Conservation (phyloP, 306 rosid species). For the Arachis stenosperma region DNA sequence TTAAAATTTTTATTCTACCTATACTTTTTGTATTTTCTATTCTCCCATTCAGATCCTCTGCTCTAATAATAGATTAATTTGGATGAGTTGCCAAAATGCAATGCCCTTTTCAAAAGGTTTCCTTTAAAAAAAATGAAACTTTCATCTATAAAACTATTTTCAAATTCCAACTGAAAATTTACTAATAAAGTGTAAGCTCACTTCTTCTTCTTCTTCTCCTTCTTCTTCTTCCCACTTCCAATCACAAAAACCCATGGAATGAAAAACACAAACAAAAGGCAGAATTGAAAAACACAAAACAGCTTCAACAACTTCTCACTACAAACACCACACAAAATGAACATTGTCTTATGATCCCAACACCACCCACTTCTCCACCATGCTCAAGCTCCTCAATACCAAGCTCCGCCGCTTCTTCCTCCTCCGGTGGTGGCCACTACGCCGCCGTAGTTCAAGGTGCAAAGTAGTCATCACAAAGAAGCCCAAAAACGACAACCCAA, state of each 20-base stretch:
- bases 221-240: neutral
- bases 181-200: too few relatives aligned
- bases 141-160: neutral
- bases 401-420: conserved; percentile 66
- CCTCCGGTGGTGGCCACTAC: conserved; percentile 65
- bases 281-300: conserved; percentile 36
- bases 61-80: too few relatives aligned
- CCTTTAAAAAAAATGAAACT: neutral
- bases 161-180: neutral
- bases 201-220: too few relatives aligned
- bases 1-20: too few relatives aligned
- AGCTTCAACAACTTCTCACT: conserved; percentile 36
- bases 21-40: too few relatives aligned
- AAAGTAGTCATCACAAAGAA: conserved; percentile 49
- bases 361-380: conserved; percentile 33
- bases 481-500: conserved; percentile 24
- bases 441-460: conserved; percentile 52
- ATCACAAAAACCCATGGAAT: conserved; percentile 25
- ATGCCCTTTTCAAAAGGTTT: neutral
- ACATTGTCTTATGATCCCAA: conserved; percentile 31
- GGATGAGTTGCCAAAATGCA: too few relatives aligned
- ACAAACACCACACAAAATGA: neutral
- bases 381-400: conserved; percentile 61
- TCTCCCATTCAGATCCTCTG: too few relatives aligned
- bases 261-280: conserved; percentile 22